These are phyloP conservation scores for Xylaria arbuscula DNA, from an alignment of 2,329 filamentous ascomycete species.

Conservation along the genomic window DNA sequence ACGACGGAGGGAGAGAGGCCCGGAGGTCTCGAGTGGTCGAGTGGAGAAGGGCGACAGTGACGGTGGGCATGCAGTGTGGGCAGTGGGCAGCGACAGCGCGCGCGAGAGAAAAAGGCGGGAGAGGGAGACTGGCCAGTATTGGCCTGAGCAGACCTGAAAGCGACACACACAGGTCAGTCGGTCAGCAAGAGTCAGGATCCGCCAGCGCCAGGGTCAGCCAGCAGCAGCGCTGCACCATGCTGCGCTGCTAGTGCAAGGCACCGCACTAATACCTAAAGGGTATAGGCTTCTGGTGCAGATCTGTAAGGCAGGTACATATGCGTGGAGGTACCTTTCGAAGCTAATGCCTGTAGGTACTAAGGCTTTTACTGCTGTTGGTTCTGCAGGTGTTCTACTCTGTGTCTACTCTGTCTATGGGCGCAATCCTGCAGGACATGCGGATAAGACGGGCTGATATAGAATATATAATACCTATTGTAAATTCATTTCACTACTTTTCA, in stretches of 20 bases:
- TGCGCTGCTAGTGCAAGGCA: constrained; percentile 8
- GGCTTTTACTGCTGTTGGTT: background rate
- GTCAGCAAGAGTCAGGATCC: constrained; percentile 31
- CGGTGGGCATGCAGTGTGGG: background rate
- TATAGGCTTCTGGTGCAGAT: background rate
- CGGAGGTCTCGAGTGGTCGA: constrained; percentile 43
- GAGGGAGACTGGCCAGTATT: constrained; percentile 10
- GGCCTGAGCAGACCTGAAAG: background rate
- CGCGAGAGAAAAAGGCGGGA: constrained; percentile 44
- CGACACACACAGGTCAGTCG: constrained; percentile 30
- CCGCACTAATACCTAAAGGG: background rate
- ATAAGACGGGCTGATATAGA: background rate
- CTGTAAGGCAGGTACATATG: no score
- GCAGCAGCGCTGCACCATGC: constrained; percentile 9
- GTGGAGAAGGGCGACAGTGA: constrained; percentile 41
- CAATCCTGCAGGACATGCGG: background rate
- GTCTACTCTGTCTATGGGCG: background rate
- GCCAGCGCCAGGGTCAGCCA: constrained; percentile 36
- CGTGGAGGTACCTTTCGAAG: no score
- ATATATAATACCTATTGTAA: background rate
- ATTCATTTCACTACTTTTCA: no score
- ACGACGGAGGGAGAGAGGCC: constrained; percentile 30
- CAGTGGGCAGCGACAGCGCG: constrained; percentile 29
- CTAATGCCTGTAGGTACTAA: background rate
- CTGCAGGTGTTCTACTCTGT: background rate